Conservation (phyloP, 331 rosid genomes). For the Malus hybrid region DNA sequence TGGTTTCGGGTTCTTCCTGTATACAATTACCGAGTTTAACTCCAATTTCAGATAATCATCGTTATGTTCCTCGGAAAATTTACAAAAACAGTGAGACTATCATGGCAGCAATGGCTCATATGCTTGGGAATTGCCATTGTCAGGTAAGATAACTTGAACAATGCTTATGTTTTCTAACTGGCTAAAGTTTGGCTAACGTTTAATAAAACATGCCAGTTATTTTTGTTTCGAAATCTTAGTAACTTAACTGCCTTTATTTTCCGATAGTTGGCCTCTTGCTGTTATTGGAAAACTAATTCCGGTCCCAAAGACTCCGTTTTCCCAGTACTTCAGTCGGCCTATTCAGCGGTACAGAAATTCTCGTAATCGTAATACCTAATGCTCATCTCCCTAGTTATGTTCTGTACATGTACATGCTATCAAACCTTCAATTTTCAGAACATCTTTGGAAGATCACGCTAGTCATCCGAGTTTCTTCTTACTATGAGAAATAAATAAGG, state of each 20-base stretch:
- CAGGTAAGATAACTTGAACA: slow-evolving; percentile 37
- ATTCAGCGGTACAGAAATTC: slow-evolving; percentile 26
- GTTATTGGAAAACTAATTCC: slow-evolving; percentile 65
- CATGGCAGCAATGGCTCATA: slow-evolving; percentile 56
- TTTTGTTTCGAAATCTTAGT: not conserved
- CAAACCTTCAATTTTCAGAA: not conserved
- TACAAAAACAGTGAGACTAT: slow-evolving; percentile 53
- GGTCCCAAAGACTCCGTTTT: slow-evolving; percentile 63
- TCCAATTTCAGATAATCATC: slow-evolving; percentile 54
- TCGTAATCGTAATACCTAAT: slow-evolving; percentile 3
- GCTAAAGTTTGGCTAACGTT: not conserved
- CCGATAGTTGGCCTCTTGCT: slow-evolving; percentile 88
- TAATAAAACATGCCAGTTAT: not conserved
- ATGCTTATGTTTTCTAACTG: not conserved
- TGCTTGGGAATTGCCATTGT: slow-evolving; percentile 44
- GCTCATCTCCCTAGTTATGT: not conserved
- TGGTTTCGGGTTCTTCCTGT: not conserved
- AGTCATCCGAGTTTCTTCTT: not conserved
- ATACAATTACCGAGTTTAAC: not conserved
- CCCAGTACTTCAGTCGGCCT: slow-evolving; percentile 22
- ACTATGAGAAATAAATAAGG: not conserved
- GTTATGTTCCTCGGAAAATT: slow-evolving; percentile 80
- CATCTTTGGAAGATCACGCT: not conserved
- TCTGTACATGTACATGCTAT: not conserved
- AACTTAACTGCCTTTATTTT: not conserved